A percentile compares a stretch with the other conserved stretches of the same genome.
Conservation (phyloP, 1,139 yeast species). For the Protomyces gravidus region DNA sequence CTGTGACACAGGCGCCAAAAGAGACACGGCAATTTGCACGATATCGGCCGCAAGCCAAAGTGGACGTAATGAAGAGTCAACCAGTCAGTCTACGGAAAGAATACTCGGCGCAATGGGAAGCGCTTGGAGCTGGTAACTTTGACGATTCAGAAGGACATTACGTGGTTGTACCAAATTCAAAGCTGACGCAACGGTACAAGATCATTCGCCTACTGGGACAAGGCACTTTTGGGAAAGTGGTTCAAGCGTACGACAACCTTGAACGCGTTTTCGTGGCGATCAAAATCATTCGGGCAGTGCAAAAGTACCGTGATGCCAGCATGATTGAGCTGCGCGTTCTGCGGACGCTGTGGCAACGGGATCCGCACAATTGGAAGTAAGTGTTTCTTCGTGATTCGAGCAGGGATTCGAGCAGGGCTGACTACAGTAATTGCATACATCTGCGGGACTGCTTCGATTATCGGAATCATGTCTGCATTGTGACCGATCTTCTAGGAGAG, state of each 20-base stretch:
- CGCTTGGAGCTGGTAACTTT: neutral
- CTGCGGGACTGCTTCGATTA: conserved; percentile 86
- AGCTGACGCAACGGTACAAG: conserved; percentile 41
- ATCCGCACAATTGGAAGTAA: conserved; percentile 54
- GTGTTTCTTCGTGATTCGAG: neutral
- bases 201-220: conserved; percentile 62
- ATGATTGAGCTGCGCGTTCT: conserved; percentile 61
- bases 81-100: conserved; percentile 15
- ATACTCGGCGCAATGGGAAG: neutral
- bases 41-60: neutral
- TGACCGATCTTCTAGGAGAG: conserved; percentile 79
- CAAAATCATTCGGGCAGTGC: conserved; percentile 64
- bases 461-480: conserved; percentile 89
- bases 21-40: neutral
- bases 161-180: conserved; percentile 39
- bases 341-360: conserved; percentile 67
- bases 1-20: too few relatives aligned
- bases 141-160: conserved; percentile 47
- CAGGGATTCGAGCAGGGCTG: too few relatives aligned
- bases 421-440: conserved; percentile 49
- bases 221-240: conserved; percentile 96
- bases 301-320: conserved; percentile 48
- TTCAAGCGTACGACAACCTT: conserved; percentile 48
- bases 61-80: neutral
- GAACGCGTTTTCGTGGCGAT: conserved; percentile 72